Conservation (phyloP, 78 protist genomes). For the Pigoraptor vietnamica region DNA sequence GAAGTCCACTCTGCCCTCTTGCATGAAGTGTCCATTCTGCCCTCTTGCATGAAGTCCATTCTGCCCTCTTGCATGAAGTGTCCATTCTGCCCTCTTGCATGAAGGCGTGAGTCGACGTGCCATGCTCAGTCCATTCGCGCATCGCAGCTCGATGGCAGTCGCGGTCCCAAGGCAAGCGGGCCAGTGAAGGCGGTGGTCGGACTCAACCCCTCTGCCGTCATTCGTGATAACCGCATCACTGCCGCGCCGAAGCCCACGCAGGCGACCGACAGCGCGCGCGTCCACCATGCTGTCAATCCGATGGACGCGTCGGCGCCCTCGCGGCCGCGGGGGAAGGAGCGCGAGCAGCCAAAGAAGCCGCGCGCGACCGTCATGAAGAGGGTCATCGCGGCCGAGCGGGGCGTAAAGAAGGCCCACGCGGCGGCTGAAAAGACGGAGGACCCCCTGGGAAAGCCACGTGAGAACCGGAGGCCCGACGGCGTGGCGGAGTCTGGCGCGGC, state of each 20-base stretch:
- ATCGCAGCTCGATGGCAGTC: not conserved
- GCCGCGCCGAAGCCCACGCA: not conserved
- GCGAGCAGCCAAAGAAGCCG: not conserved
- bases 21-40: too few species aligned
- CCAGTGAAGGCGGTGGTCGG: not conserved
- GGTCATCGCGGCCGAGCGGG: not conserved
- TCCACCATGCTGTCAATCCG: not conserved
- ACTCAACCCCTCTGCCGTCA: not conserved
- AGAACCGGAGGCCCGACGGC: too few species aligned
- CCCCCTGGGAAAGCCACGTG: too few species aligned
- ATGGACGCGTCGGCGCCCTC: not conserved
- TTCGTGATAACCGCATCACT: not conserved
- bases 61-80: too few species aligned
- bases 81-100: too few species aligned
- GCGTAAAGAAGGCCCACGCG: not conserved
- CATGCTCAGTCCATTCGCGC: not conserved
- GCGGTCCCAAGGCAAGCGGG: not conserved
- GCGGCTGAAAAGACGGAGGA: too few species aligned
- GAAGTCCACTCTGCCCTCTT: too few species aligned
- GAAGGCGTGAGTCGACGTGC: too few species aligned
- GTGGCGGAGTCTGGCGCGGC: too few species aligned
- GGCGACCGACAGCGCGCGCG: not conserved
- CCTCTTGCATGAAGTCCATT: too few species aligned
- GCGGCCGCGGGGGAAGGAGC: not conserved
- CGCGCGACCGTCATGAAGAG: not conserved